phyloP scores from a whole-genome alignment of 495 filamentous ascomycete species.

The Penicillium bialowiezense region DNA sequence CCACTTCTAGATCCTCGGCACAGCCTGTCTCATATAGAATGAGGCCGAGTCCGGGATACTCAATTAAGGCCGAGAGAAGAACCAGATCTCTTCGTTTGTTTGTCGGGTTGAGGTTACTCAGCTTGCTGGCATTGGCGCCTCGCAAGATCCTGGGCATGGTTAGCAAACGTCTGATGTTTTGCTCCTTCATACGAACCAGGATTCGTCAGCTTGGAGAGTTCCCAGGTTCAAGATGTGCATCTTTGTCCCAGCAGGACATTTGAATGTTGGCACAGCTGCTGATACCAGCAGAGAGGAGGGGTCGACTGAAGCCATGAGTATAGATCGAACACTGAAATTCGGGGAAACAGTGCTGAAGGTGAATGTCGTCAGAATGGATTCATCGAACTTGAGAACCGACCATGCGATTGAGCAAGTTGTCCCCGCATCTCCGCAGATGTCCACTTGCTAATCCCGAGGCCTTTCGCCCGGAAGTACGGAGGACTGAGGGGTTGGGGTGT shows the following conservation, averaged over 20 bases:
- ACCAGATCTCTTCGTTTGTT: constrained; percentile 42
- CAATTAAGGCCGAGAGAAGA: constrained; percentile 44
- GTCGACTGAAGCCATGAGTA: background rate
- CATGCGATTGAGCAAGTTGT: too few relatives aligned
- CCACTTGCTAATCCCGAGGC: too few relatives aligned
- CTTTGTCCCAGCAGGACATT: constrained; percentile 24
- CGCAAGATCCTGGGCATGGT: constrained; percentile 18
- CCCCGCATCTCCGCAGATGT: too few relatives aligned
- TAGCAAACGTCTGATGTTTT: background rate
- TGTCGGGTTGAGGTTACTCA: constrained; percentile 23
- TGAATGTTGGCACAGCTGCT: constrained; percentile 16
- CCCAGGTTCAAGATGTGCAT: constrained; percentile 31
- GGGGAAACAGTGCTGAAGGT: background rate
- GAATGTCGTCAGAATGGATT: background rate
- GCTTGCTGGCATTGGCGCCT: constrained; percentile 25
- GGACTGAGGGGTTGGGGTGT: too few relatives aligned
- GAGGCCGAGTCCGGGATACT: constrained; percentile 48
- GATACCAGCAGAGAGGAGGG: constrained; percentile 3
- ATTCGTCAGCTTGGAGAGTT: constrained; percentile 25
- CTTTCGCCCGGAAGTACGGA: too few relatives aligned
- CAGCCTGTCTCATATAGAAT: constrained; percentile 53
- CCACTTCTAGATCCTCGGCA: constrained; percentile 42
- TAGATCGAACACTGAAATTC: too few relatives aligned
- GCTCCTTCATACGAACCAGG: constrained; percentile 11
- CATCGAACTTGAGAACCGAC: too few relatives aligned